Evolutionary conservation across 2,329 filamentous ascomycete species (phyloP), one percentile per base, ranked within the genome.

Genomic region (Didymella glomerata): DNA sequence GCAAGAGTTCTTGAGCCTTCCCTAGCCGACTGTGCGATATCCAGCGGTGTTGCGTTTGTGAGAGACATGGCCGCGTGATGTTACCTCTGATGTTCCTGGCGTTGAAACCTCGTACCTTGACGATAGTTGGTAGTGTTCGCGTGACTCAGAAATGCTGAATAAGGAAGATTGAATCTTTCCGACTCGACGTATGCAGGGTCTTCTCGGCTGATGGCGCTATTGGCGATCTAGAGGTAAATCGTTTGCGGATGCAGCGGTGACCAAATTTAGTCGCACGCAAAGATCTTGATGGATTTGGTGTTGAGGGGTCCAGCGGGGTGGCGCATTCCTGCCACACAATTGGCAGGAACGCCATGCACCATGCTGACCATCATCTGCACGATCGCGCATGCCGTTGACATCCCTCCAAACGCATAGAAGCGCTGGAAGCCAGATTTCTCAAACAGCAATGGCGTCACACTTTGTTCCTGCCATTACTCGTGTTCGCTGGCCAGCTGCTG

Each of bases 1-100:
- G 93, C 92, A 44, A 99, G 87, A 51, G 87, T 86, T 74, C 92
- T 90, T 30, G 95, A 96, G 16, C 94, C 92, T 46, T 85, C 80
- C 72, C 93, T 93, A 62, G 94, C 94, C 47, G 89, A 85, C 70
- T 84, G 84, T 36, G 94, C 94, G 51, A 91, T 90, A 65, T 93
- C 88, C 54, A 86, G 82, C 47, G 94, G 91, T 30, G 89, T 90
- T 53, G 90, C 91, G 77, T 91, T 93, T 48, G 93, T 97, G 59
- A 97, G 84, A 66, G 94, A 97, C 95, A 98, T 67, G 54, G 54
- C 48, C 48, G 60, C 27, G 46, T 61, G 58, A 63, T 56, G 55
- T 65, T 69, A 63, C 62, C 54, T 61, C 40, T 51, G 18, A 22
- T 44, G 48, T 50, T 48, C 32, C 46, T 53, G 57, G 66, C 63